Evolutionary conservation across 2,329 filamentous ascomycete genomes (phyloP), one percentile per base, ranked within the genome.

Genomic region (Neofusicoccum parvum): DNA sequence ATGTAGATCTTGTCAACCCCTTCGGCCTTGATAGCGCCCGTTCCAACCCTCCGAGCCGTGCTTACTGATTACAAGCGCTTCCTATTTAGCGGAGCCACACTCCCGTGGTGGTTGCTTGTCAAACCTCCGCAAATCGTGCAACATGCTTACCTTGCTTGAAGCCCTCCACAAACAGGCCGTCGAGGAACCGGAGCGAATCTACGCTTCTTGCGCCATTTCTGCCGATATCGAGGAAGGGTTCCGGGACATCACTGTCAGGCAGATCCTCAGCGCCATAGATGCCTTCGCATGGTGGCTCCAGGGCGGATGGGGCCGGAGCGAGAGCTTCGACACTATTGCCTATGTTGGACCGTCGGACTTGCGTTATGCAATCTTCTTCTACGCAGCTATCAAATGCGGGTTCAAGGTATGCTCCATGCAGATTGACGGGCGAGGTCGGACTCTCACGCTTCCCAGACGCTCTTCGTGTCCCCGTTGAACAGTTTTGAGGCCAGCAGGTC

Each of bases 371-470:
- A 49, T 68, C 12, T 36, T 72, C n/a, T 20, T 69, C 1, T 56
- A 73, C 11, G 72, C 65, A 12, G 67, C 68, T 37, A 62, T 69
- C 41, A 73, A 73, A 46, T 64, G 68, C 32, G 71, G 72, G 3
- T 71, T 70, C 60, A 69, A 69, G 67, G 72, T 74, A 63, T 10
- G 46, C 5, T 32, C 27, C 27, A 32, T 32, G 27, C 27, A 32
- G 27, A 32, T n/a, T 32, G 11, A 23, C 23, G 1, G 1, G 2
- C 15, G 10, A 4, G 15, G 46, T 7, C 0, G 7, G 12, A 0
- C 2, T 1, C 23, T 49, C 46, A 32, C 20, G 20, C 3, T 15
- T 5, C 27, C 17, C 20, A 49, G 46, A 49, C 46, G 5, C 66
- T 72, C 11, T 66, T 71, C 11, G 50, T 67, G 5, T 71, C 69